phyloP scores from a whole-genome alignment of 1,284 basidiomycete species.

The Trichosporon ovoides region DNA sequence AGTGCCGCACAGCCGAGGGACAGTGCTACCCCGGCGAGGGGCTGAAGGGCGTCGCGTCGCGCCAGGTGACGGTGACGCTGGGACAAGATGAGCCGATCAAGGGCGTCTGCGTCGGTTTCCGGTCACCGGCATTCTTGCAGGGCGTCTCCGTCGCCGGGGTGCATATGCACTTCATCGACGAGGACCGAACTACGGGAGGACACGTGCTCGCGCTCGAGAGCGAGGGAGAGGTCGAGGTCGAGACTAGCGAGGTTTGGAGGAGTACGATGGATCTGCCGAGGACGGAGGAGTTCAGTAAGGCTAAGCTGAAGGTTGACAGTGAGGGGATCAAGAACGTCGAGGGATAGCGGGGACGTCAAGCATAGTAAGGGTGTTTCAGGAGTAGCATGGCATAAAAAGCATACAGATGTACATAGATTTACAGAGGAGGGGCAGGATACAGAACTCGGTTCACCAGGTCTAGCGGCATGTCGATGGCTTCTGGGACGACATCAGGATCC shows the following conservation, averaged over 20 bases:
- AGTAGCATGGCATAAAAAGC: not conserved
- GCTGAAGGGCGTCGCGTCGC: slow-evolving; percentile 9
- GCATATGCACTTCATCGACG: slow-evolving; percentile 23
- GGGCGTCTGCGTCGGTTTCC: slow-evolving; percentile 18
- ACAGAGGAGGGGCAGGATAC: slow-evolving; percentile 50
- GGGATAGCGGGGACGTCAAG: slow-evolving; percentile 6
- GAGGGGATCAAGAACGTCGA: slow-evolving; percentile 15
- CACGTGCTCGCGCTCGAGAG: slow-evolving; percentile 20
- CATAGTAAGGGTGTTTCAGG: not conserved
- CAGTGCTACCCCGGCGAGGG: slow-evolving; percentile 17
- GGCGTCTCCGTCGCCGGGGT: slow-evolving; percentile 17
- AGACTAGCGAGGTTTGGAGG: slow-evolving; percentile 11
- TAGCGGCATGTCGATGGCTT: slow-evolving; percentile 73
- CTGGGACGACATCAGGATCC: slow-evolving; percentile 54
- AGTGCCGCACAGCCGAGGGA: slow-evolving; percentile 15
- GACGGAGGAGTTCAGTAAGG: slow-evolving; percentile 13
- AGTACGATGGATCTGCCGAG: slow-evolving; percentile 15
- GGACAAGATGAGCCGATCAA: not conserved
- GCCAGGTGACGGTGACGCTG: slow-evolving; percentile 11
- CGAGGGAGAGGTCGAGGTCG: slow-evolving; percentile 16
- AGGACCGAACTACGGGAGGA: slow-evolving; percentile 10
- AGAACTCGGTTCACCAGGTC: slow-evolving; percentile 69
- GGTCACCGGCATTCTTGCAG: slow-evolving; percentile 13
- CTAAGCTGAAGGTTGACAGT: slow-evolving; percentile 7
- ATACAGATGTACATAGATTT: not conserved